phyloP scores from a whole-genome alignment of 768 basidiomycete genomes.

The Leccinum fibrillosum region DNA sequence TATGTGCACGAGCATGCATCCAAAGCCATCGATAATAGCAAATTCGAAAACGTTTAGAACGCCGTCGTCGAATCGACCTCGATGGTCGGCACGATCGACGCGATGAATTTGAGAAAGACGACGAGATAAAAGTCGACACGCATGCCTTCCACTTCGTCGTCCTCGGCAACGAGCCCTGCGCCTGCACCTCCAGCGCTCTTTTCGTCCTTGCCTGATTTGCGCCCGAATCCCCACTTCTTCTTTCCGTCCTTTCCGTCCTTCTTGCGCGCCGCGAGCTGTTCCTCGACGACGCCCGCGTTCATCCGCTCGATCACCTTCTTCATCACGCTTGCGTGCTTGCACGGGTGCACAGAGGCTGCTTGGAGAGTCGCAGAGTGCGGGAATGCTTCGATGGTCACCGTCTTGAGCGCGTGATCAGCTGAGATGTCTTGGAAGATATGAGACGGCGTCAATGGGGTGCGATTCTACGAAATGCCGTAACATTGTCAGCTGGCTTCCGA shows the following conservation, averaged over 20 bases:
- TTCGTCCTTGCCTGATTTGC: constrained; percentile 61
- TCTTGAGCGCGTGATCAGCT: constrained; percentile 96
- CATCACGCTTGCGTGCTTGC: constrained; percentile 99
- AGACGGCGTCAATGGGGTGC: constrained; percentile 78
- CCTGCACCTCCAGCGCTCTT: constrained; percentile 27
- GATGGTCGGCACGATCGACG: constrained; percentile 97
- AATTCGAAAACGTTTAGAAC: constrained; percentile 38
- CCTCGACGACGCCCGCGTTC: constrained; percentile 84
- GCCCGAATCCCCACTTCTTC: constrained; percentile 85
- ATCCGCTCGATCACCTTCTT: constrained; percentile 99
- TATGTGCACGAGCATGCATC: not conserved
- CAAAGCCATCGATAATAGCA: not conserved
- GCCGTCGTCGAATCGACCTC: constrained; percentile 93
- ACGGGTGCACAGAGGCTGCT: constrained; percentile 94
- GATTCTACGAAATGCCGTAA: constrained; percentile 52
- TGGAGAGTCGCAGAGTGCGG: constrained; percentile 86
- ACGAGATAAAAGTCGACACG: constrained; percentile 97
- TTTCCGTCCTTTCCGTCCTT: constrained; percentile 45
- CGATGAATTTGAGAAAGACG: constrained; percentile 99
- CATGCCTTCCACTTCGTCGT: constrained; percentile 82
- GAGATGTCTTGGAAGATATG: constrained; percentile 98
- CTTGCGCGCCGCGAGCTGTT: constrained; percentile 71
- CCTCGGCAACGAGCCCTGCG: constrained; percentile 14
- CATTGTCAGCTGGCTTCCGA: constrained; percentile 1
- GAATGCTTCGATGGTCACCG: constrained; percentile 97